Evolutionary conservation across 2,329 filamentous ascomycete genomes (phyloP), one percentile per base, ranked within the genome.

Genomic region (Aspergillus caelatus): DNA sequence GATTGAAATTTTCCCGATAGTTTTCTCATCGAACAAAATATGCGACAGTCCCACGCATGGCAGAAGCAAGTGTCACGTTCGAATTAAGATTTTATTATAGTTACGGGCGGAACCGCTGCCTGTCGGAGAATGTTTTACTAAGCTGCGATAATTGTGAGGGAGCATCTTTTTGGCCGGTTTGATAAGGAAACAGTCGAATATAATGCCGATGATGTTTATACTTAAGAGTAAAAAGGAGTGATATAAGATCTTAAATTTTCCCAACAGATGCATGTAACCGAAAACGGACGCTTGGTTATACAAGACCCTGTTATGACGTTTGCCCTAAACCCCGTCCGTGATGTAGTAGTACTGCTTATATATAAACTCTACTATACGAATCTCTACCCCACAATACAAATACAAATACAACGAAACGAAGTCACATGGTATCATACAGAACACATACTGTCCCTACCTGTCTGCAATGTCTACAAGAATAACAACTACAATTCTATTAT

Each of bases 111-210:
- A 41, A 34, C 62, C 62, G 62, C 26, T 46, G 60, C 30, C 28
- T 52, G 16, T 32, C 26, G 32, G 34, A 21, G 55, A 57, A 30
- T 62, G 56, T 50, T 67, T 67, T 64, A 66, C 65, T 69, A 66
- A 69, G 61, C 61, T 56, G 50, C 26, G 39, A 36, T 21, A 11
- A 28, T 30, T 45, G 14, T 9, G 28, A 23, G 28, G 21, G 19
- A n/a, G 16, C 28, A 54, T 58, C 19, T 9, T 32, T 34, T 43
- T 57, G 7, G 14, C n/a, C 41, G n/a, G 6, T 52, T n/a, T 21
- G 4, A 36, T 36, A 9, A 9, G 46, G 14, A 5, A 19, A 10
- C 6, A 2, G 14, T 30, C 26, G 46, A 28, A 30, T 16, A 26
- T 3, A 26, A 16, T 26, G 12, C 21, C 21, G 45, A 8, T 3